A percentile compares a stretch with the other conserved stretches of the same genome.
Conservation (phyloP, 2,329 filamentous ascomycete genomes). For the Ceratocystis smalleyi region DNA sequence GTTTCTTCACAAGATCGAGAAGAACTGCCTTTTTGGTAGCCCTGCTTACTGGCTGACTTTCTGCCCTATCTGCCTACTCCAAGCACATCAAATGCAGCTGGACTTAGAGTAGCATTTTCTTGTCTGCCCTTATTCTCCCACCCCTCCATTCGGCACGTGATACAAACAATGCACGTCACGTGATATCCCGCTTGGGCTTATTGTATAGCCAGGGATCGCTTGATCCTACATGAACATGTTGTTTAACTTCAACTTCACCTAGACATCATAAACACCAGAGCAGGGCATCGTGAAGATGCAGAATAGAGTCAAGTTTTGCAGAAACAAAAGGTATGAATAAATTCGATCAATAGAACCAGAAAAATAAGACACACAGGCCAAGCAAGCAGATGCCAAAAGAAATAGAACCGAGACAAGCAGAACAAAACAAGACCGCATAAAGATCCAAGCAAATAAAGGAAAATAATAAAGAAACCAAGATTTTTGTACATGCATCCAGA, state of each 20-base stretch:
- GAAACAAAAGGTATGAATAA: not conserved
- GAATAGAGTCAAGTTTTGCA: not conserved
- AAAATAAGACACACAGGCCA: not conserved
- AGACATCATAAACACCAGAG: not conserved
- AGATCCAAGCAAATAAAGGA: not conserved
- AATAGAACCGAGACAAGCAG: not conserved
- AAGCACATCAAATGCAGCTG: too few relatives aligned
- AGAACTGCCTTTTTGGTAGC: too few relatives aligned
- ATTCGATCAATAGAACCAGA: constrained; percentile 1
- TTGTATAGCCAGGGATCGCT: not conserved
- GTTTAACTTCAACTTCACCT: not conserved
- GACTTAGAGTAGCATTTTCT: too few relatives aligned
- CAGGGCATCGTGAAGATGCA: not conserved
- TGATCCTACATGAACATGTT: not conserved
- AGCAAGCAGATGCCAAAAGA: not conserved
- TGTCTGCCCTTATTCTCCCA: too few relatives aligned
- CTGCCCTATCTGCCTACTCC: too few relatives aligned
- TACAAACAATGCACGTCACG: not conserved
- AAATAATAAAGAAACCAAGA: not conserved
- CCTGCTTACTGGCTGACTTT: too few relatives aligned
- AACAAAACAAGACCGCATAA: not conserved
- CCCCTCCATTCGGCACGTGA: not conserved
- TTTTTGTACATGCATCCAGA: constrained; percentile 4
- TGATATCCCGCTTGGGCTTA: constrained; percentile 1
- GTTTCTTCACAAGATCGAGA: too few relatives aligned